Conservation (phyloP, 1,139 yeast genomes). For the Komagataea norvegica region DNA sequence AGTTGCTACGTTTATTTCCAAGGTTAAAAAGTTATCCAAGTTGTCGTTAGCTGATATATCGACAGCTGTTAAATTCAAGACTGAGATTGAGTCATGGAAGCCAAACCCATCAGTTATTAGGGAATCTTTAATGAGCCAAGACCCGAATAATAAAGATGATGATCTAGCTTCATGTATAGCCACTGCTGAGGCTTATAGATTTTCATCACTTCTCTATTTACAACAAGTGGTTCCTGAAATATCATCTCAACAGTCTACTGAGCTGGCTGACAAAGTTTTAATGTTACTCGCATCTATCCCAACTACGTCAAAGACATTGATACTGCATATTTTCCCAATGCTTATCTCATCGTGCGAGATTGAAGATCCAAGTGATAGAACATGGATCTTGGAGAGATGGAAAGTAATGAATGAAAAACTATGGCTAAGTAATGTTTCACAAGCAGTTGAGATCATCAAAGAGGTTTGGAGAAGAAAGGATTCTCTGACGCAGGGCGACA, state of each 20-base stretch:
- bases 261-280: conserved; percentile 54
- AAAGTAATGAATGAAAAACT: conserved; percentile 44
- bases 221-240: conserved; percentile 71
- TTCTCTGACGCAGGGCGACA: conserved; percentile 20
- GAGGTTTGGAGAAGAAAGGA: conserved; percentile 68
- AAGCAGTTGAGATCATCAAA: conserved; percentile 62
- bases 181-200: conserved; percentile 65
- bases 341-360: conserved; percentile 65
- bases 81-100: conserved; percentile 50
- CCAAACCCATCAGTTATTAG: conserved; percentile 39
- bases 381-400: conserved; percentile 63
- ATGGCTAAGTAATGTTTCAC: conserved; percentile 63
- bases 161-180: conserved; percentile 58
- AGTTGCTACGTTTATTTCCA: conserved; percentile 52
- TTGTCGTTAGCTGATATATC: conserved; percentile 48
- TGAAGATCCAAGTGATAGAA: conserved; percentile 50
- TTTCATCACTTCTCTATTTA: conserved; percentile 50
- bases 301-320: conserved; percentile 48
- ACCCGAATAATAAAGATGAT: conserved; percentile 44
- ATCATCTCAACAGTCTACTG: conserved; percentile 51
- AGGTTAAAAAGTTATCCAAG: conserved; percentile 38
- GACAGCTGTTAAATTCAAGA: conserved; percentile 49
- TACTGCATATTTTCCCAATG: conserved; percentile 60
- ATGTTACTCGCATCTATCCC: conserved; percentile 61
- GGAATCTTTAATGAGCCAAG: conserved; percentile 31